Base-by-base conservation (phyloP, 495 filamentous ascomycete species). In the Pyronema omphalodes region DNA sequence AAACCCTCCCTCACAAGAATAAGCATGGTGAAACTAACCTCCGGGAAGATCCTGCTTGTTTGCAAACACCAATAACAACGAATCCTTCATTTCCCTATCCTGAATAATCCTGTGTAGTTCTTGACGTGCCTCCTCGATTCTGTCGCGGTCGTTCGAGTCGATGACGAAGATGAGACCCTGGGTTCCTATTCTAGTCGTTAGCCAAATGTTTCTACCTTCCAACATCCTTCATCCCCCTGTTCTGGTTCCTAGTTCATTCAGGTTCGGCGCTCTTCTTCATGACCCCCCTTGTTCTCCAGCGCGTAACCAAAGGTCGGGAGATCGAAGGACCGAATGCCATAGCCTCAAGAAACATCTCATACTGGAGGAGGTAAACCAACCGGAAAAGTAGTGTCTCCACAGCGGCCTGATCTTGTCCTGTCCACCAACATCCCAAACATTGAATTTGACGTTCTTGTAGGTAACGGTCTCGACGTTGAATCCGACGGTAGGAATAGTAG, bases 391-490 rank as follows among this genome's bases (percentile, higher is more conserved):
- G 71, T 98, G 91, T 70, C 91, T 80, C 91, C 91, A 98, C 44
- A 98, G 71, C 45, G 91, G 91, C 49, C 91, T 77, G 61, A 98
- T 98, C 79, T 96, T 96, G 78, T 98, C 91, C 75, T 98, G 91
- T 61, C 91, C 91, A 68, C 91, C 91, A 35, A 98, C 91, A 73
- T 98, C 91, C 91, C 91, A 99, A 70, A 99, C 91, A 68, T 89
- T 99, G 76, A 99, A 99, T 70, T 94, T 88, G 70, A 99, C 94
- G 78, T 99, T 96, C 81, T 94, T 94, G 76, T 96, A 99, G 69
- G 94, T 91, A 71, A 99, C 93, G 40, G 91, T 96, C 79, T 99
- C 91, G 66, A 98, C 91, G 73, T 98, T 98, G 75, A 98, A 98
- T 53, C 91, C 93, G 62, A 96, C 91, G 34, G 91, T 96, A 23